Evolutionary conservation across 139 green algal species (phyloP).

Genomic region (Gonium pectorale): DNA sequence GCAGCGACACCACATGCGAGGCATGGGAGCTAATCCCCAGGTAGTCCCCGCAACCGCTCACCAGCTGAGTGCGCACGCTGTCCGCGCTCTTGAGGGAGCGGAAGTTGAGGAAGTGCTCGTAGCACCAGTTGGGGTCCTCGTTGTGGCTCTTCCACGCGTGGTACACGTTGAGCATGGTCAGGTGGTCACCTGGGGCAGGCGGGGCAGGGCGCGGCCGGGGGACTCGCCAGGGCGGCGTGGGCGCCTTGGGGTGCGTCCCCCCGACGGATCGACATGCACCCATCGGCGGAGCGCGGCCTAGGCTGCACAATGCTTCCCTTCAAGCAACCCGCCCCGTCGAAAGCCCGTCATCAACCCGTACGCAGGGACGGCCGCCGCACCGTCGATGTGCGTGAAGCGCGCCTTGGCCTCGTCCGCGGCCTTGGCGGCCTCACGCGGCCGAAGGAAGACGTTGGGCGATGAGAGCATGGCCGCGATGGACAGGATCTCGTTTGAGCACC

Average conservation of each 20-base stretch:
- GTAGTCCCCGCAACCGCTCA: no score
- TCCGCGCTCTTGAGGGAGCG: constrained; percentile 94
- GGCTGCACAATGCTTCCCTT: no score
- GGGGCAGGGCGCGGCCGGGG: no score
- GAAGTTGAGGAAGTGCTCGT: constrained; percentile 97
- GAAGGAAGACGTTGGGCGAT: constrained; percentile 94
- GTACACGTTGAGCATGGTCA: constrained; percentile 99
- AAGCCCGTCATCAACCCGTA: no score
- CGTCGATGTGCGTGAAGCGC: constrained; percentile 95
- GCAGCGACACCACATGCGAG: no score
- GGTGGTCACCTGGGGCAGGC: constrained; percentile 87
- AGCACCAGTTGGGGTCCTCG: constrained; percentile 92
- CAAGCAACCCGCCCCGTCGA: no score
- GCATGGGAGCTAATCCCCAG: no score
- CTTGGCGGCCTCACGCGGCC: constrained; percentile 90
- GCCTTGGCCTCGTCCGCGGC: constrained; percentile 97
- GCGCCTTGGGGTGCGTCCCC: no score
- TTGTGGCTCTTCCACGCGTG: constrained; percentile 96
- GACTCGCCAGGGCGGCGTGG: no score
- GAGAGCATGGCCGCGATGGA: constrained; percentile 97
- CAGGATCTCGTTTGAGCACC: constrained; percentile 98
- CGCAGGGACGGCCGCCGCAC: no score
- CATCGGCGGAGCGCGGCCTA: no score
- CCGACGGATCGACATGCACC: no score
- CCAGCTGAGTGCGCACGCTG: constrained; percentile 94